Percentiles rank a stretch among this genome's conserved stretches.
Conservation (phyloP, 176 grass and related monocot species). For the Pontederia paniculata region DNA sequence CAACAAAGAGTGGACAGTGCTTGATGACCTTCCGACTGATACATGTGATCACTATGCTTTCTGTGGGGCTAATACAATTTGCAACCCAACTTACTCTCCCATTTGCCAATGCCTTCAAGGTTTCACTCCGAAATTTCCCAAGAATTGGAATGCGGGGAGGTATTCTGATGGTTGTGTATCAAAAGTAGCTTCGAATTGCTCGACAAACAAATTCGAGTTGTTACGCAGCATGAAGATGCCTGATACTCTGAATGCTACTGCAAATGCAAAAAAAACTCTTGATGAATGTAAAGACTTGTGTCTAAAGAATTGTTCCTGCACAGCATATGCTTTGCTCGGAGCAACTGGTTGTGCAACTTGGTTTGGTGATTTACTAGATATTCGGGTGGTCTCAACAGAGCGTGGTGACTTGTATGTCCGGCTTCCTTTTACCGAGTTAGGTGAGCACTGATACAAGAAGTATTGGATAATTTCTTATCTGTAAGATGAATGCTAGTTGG, state of each 20-base stretch:
- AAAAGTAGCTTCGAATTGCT: not conserved
- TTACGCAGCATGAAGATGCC: slow-evolving; percentile 6
- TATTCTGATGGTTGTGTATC: too few species aligned
- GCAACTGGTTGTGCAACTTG: slow-evolving; percentile 1
- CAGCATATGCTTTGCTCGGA: not conserved
- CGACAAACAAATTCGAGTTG: not conserved
- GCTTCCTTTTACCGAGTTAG: slow-evolving; percentile 1
- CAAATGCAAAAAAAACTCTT: not conserved
- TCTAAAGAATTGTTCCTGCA: slow-evolving; percentile 1
- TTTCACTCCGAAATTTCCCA: not conserved
- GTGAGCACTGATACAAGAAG: not conserved
- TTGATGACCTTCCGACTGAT: not conserved
- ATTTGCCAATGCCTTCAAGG: not conserved
- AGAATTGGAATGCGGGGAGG: not conserved
- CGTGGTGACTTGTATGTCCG: not conserved
- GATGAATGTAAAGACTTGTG: not conserved
- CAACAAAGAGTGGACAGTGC: not conserved
- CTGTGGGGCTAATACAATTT: not conserved
- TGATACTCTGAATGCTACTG: not conserved
- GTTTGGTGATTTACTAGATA: not conserved
- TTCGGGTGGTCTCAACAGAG: not conserved
- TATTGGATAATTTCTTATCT: too few species aligned
- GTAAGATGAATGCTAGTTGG: not conserved
- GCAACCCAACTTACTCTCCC: not conserved
- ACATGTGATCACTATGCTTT: not conserved